Percentiles rank a stretch among this genome's conserved stretches.
Evolutionary conservation across 305 asterid species (phyloP).

Genomic region (Rubia tinctorum): DNA sequence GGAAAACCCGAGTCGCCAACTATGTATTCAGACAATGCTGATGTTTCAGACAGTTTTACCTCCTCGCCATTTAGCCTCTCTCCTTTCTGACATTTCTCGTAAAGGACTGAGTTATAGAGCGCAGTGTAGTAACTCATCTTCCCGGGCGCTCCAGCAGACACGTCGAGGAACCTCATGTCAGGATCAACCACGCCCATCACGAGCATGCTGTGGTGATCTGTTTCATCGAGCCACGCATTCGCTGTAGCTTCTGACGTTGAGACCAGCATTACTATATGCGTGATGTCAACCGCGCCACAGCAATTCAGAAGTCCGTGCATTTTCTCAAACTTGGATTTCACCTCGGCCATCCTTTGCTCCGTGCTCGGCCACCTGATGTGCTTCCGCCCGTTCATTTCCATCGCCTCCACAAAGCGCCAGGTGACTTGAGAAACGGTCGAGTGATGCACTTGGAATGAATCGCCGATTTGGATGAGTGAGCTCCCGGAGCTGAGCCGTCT

Average conservation of each 20-base stretch:
- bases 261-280: conserved; percentile 68
- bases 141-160: conserved; percentile 76
- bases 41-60: no score
- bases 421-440: conserved; percentile 90
- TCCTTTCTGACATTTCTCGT: no score
- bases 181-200: conserved; percentile 74
- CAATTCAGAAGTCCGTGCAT: conserved; percentile 79
- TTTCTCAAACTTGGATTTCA: conserved; percentile 58
- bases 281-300: conserved; percentile 75
- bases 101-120: no score
- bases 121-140: no score
- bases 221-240: conserved; percentile 62
- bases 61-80: no score
- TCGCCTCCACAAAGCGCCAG: conserved; percentile 92
- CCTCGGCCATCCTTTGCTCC: conserved; percentile 31
- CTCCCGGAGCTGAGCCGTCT: conserved; percentile 76
- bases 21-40: no score
- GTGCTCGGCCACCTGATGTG: conserved; percentile 81
- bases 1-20: no score
- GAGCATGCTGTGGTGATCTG: conserved; percentile 75
- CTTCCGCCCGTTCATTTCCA: conserved; percentile 58
- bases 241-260: conserved; percentile 66
- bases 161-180: conserved; percentile 60
- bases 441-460: conserved; percentile 74
- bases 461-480: conserved; percentile 77